Evolutionary conservation across 2,329 filamentous ascomycete genomes (phyloP), one percentile per base, ranked within the genome.

Genomic region (Pseudogymnoascus sp.): DNA sequence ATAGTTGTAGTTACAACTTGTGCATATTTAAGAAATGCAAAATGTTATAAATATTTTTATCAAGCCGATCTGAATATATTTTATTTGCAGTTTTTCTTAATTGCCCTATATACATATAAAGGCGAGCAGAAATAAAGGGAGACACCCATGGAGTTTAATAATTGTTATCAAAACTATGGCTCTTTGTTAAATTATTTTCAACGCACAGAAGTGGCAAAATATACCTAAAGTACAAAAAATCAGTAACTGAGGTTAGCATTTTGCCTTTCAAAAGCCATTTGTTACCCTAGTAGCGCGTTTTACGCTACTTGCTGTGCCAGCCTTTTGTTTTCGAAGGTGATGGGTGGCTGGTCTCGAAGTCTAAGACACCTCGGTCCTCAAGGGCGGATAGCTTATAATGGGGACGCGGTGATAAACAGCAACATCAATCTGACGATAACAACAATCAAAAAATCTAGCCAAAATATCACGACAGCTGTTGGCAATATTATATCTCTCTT

Each of bases 281-380:
- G 13, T 33, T 21, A 11, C 29, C 21, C 5, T 13, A 17, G 9
- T 10, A 33, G 47, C n/a, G 15, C 2, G 29, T 8, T 21, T 11
- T 33, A 26, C 15, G 11, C 13, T 37, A 5, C 6, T 7, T 63
- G 29, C 61, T 60, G 35, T n/a, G 63, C 63, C 50, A 65, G 63
- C 36, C 63, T 61, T 44, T 66, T 64, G 21, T 35, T 63, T 37
- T 58, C 11, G 13, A 63, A 31, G 17, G 63, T 63, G 39, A 47
- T 62, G n/a, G 60, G 61, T 17, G 58, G 36, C 29, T 54, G 47
- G 47, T 54, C 29, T 54, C 21, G 29, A 54, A 35, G 47, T 54
- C 47, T 54, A 54, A 54, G 47, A 54, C 47, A 54, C 9, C 9
- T 33, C 29, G 21, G 47, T 33, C n/a, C 29, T 54, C 29, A 54